These are phyloP conservation scores for Fagus sylvatica DNA, from an alignment of 306 rosid species.

Conservation along the genomic window DNA sequence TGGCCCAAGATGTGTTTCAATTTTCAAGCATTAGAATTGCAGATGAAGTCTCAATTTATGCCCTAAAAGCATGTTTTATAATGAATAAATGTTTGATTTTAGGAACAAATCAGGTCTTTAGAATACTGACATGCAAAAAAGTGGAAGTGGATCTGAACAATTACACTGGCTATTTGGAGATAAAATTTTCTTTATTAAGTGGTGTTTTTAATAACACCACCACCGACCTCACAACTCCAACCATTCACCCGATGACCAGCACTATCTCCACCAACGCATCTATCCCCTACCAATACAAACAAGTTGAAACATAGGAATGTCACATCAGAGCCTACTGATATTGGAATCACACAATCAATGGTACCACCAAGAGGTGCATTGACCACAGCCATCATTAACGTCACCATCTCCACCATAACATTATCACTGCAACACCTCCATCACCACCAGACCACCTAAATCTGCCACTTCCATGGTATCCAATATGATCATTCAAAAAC, in stretches of 20 bases:
- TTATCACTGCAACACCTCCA: not conserved
- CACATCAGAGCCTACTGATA: not conserved
- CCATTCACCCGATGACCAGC: not conserved
- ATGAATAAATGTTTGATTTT: not conserved
- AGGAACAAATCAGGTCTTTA: not conserved
- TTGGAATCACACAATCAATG: not conserved
- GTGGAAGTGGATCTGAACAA: not conserved
- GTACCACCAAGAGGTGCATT: not conserved
- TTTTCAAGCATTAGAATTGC: conserved; percentile 7
- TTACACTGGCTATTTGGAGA: not conserved
- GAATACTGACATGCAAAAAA: not conserved
- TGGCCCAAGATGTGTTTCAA: not conserved
- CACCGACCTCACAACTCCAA: not conserved
- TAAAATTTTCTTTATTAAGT: not conserved
- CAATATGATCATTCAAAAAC: conserved; percentile 5
- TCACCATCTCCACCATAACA: not conserved
- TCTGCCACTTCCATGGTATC: not conserved
- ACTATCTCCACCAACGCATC: not conserved
- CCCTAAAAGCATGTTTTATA: not conserved
- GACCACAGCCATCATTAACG: not conserved
- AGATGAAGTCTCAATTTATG: not conserved
- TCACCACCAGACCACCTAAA: not conserved
- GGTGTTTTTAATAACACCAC: not conserved
- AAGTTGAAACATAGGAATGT: not conserved
- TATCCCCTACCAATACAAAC: not conserved